Evolutionary conservation across 1,284 basidiomycete species (phyloP), one percentile per base, ranked within the genome.

Genomic region (Kwoniella shivajii): DNA sequence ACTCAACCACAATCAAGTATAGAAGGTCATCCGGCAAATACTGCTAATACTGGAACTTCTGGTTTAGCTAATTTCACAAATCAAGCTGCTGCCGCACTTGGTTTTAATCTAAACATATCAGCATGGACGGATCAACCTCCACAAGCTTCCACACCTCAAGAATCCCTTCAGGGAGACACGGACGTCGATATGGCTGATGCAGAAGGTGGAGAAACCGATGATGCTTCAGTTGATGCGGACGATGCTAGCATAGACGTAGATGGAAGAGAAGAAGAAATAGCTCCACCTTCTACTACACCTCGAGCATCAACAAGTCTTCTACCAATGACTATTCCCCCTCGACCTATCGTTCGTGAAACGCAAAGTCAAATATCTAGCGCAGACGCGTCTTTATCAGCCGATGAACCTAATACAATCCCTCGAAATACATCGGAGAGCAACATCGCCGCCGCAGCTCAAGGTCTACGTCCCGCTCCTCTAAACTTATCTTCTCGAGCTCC

Each of bases 131-230:
- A 34, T 50, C 47, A 20, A 26, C 26, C 30, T 22, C 18, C 29
- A 3, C 53, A 48, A 24, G 30, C 16, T 10, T 27, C 34, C 1
- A 43, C 37, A 30, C 57, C 52, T 13, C 42, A 46, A 24, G 59
- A 33, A 38, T 41, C 24, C 4, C 29, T 30, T 6, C 42, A 48
- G 37, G 50, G 46, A 14, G 74, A 75, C 50, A 74, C 72, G 11
- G 74, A 76, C 46, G 72, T 76, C 16, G 74, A 75, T 38, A 74
- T 75, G 73, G 74, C 73, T n/a, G 74, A 75, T 57, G 71, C 56
- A n/a, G 74, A 76, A 57, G 55, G 69, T 16, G 73, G 67, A 31
- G 68, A 66, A 29, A 69, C 71, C 10, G 73, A 73, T 48, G 64
- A 60, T 7, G 63, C 66, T 2, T 69, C 67, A 1, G 57, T 66